phyloP scores from a whole-genome alignment of 768 basidiomycete genomes.

The Tricholoma flavovirens region DNA sequence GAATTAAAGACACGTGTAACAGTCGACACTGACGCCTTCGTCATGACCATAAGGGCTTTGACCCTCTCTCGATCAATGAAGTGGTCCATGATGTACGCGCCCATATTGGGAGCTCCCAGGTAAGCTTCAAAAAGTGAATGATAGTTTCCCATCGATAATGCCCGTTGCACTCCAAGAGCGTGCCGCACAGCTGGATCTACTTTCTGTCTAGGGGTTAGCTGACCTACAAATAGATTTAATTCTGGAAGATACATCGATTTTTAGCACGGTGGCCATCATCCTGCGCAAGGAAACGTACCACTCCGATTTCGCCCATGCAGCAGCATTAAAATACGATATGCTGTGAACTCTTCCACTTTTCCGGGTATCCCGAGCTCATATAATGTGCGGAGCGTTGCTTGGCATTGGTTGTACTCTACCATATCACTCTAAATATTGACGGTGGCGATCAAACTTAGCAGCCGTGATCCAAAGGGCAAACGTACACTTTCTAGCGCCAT shows the following conservation, averaged over 20 bases:
- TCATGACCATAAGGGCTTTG: slow-evolving; percentile 81
- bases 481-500: slow-evolving; percentile 89
- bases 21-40: slow-evolving; percentile 75
- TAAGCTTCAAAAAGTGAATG: slow-evolving; percentile 87
- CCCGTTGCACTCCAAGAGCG: slow-evolving; percentile 84
- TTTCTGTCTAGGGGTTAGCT: slow-evolving; percentile 93
- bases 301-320: slow-evolving; percentile 90
- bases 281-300: slow-evolving; percentile 45
- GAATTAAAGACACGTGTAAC: background rate
- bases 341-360: slow-evolving; percentile 92
- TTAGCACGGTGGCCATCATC: background rate
- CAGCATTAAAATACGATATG: slow-evolving; percentile 95
- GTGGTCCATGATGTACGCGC: slow-evolving; percentile 98
- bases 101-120: slow-evolving; percentile 87
- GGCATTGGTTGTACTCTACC: slow-evolving; percentile 99
- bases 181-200: slow-evolving; percentile 73
- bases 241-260: slow-evolving; percentile 48
- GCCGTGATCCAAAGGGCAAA: slow-evolving; percentile 8
- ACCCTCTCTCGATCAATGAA: slow-evolving; percentile 90
- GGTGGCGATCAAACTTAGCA: slow-evolving; percentile 5
- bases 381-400: slow-evolving; percentile 80
- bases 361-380: slow-evolving; percentile 94
- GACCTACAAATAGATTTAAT: slow-evolving; percentile 94
- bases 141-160: slow-evolving; percentile 90
- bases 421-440: slow-evolving; percentile 69